Conservation (phyloP, 768 basidiomycete species). For the Suillus americanus region DNA sequence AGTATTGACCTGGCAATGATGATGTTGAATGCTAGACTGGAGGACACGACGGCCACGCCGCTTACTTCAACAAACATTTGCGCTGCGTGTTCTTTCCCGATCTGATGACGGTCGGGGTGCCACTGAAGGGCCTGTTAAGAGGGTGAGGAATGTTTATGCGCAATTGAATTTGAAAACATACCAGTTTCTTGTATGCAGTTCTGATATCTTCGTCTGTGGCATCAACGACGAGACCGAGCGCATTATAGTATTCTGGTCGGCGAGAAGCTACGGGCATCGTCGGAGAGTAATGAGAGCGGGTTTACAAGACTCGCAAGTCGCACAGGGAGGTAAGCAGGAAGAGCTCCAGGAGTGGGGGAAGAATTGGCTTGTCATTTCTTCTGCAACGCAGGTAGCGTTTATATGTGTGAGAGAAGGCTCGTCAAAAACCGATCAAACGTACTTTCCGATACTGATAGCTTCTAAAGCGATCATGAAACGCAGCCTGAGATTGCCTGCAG, state of each 20-base stretch:
- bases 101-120: constrained; percentile 64
- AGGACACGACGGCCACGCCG: constrained; percentile 8
- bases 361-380: constrained; percentile 2
- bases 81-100: constrained; percentile 51
- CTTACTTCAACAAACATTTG: constrained; percentile 60
- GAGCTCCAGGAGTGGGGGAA: constrained; percentile 14
- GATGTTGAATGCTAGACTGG: not conserved
- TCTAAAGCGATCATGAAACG: constrained; percentile 21
- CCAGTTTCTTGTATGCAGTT: constrained; percentile 62
- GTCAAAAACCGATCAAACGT: constrained; percentile 23
- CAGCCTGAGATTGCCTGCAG: constrained; percentile 19
- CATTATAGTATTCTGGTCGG: constrained; percentile 34
- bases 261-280: constrained; percentile 25
- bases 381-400: constrained; percentile 24
- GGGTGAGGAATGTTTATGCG: constrained; percentile 19
- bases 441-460: constrained; percentile 20
- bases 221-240: constrained; percentile 44
- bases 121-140: constrained; percentile 53
- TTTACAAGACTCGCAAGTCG: constrained; percentile 8
- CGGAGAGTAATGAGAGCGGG: constrained; percentile 14
- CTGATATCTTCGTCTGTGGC: constrained; percentile 54
- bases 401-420: constrained; percentile 22
- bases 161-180: constrained; percentile 32
- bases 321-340: constrained; percentile 11
- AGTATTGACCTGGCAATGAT: constrained; percentile 42